Evolutionary conservation across 495 filamentous ascomycete species (phyloP).

Genomic region (Hypoxylon fuscum): DNA sequence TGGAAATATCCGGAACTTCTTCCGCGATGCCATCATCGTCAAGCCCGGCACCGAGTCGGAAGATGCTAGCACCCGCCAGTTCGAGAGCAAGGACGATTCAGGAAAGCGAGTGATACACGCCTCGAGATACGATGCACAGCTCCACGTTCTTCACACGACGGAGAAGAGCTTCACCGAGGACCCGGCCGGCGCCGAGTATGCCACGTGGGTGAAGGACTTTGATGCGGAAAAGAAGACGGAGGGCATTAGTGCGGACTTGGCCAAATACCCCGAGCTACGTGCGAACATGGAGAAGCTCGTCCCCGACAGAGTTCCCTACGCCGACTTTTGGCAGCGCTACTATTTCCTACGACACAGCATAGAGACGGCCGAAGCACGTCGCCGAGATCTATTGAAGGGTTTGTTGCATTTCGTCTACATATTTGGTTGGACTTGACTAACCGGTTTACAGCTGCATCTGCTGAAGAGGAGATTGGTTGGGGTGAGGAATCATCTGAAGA

Average conservation of each 20-base stretch:
- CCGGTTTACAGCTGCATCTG: constrained; percentile 61
- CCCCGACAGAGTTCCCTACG: constrained; percentile 87
- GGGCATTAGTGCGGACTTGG: constrained; percentile 81
- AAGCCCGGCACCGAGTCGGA: constrained; percentile 60
- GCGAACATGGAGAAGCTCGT: constrained; percentile 95
- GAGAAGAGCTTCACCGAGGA: constrained; percentile 86
- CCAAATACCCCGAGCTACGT: constrained; percentile 88
- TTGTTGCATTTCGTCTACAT: constrained; percentile 35
- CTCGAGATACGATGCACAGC: constrained; percentile 92
- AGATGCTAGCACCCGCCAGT: constrained; percentile 68
- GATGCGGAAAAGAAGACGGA: constrained; percentile 85
- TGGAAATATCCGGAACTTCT: constrained; percentile 86
- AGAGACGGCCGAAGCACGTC: constrained; percentile 91
- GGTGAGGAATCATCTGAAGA: constrained; percentile 66
- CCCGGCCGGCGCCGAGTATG: constrained; percentile 77
- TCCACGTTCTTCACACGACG: constrained; percentile 92
- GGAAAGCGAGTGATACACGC: constrained; percentile 92
- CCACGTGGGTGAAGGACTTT: constrained; percentile 77
- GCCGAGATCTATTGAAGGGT: constrained; percentile 94
- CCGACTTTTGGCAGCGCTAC: constrained; percentile 91
- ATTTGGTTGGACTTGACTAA: constrained; percentile 38
- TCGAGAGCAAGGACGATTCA: constrained; percentile 90
- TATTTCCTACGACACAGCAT: constrained; percentile 95
- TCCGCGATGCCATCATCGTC: constrained; percentile 90
- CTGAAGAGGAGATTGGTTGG: constrained; percentile 84